These are phyloP conservation scores for Huntiella omanensis DNA, from an alignment of 2,329 filamentous ascomycete genomes.

Conservation along the genomic window DNA sequence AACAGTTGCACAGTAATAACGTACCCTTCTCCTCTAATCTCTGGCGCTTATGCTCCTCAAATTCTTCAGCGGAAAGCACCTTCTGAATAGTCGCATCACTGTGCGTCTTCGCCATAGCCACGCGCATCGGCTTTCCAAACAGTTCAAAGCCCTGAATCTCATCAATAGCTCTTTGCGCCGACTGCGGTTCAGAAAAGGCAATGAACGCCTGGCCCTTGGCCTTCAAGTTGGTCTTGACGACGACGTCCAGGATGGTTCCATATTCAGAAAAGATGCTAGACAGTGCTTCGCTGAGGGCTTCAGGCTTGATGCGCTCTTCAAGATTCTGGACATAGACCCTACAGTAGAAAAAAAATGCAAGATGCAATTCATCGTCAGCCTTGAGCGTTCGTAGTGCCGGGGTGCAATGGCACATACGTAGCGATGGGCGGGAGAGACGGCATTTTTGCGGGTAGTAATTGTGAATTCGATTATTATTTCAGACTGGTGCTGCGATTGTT, in stretches of 20 bases:
- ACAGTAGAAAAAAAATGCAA: constrained; percentile 9
- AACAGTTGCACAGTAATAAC: constrained; percentile 11
- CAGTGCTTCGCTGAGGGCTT: constrained; percentile 55
- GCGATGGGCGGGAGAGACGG: constrained; percentile 31
- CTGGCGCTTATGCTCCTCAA: constrained; percentile 71
- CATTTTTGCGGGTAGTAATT: constrained; percentile 15
- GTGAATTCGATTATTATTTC: background rate
- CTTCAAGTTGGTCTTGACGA: constrained; percentile 77
- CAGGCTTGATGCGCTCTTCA: constrained; percentile 76
- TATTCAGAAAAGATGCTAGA: constrained; percentile 71
- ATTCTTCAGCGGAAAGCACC: constrained; percentile 56
- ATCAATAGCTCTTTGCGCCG: constrained; percentile 65
- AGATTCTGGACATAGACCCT: constrained; percentile 65
- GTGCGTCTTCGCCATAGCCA: constrained; percentile 62
- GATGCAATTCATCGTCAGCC: constrained; percentile 19
- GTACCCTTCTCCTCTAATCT: constrained; percentile 78
- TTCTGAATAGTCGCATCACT: constrained; percentile 75
- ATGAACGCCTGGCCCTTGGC: constrained; percentile 93
- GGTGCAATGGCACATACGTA: constrained; percentile 61
- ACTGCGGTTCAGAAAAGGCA: constrained; percentile 67
- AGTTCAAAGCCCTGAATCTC: constrained; percentile 85
- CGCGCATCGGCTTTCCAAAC: constrained; percentile 75
- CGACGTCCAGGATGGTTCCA: constrained; percentile 65
- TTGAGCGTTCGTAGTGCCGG: constrained; percentile 31
- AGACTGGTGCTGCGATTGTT: too few species aligned